Evolutionary conservation across 164 flowering plant genomes (phyloP), one percentile per base, ranked within the genome.

Genomic region (Dillenia turbinata): DNA sequence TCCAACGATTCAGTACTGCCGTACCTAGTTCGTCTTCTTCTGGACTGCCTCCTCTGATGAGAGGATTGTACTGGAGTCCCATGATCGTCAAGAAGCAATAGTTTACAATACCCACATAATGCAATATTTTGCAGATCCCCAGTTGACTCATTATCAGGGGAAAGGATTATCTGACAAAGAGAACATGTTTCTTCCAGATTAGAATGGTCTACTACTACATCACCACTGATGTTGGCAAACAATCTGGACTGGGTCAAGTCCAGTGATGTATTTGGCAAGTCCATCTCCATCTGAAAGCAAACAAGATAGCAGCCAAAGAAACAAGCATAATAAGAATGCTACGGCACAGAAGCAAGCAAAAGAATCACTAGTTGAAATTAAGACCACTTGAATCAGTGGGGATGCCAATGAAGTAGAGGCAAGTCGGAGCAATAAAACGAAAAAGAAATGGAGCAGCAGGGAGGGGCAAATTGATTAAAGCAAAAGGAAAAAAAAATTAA

Each of bases 21-120:
- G 70, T 77, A 47, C 64, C 85, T 76, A 50, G 65, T 57, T 71
- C 87, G 80, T 66, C 90, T 76, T 62, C 77, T 56, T 68, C 81
- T 53, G 33, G 46, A 52, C n/a, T 68, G 52, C 66, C 79, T 76
- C 62, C 81, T 74, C 63, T 8, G 71, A 64, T 56, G 78, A 57
- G 72, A 63, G 26, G 68, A 71, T 15, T 40, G 82, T 3, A 60
- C 13, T 1, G 85, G 70, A 43, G 78, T 57, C 43, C 68, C 85
- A 47, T 67, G 54, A 74, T 89, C 85, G 68, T 85, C 89, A 61
- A 84, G 76, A 56, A 80, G 70, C 71, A 82, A 64, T 69, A 74
- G 77, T 62, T 83, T 86, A 75, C 98, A 92, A 54, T 88, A 89
- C 46, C 85, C 82, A 66, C 98, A 89, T 45, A 86, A 16, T 47